These are phyloP conservation scores for Panicum virgatum DNA, from an alignment of 202 grass and related monocot species.

Conservation along the genomic window DNA sequence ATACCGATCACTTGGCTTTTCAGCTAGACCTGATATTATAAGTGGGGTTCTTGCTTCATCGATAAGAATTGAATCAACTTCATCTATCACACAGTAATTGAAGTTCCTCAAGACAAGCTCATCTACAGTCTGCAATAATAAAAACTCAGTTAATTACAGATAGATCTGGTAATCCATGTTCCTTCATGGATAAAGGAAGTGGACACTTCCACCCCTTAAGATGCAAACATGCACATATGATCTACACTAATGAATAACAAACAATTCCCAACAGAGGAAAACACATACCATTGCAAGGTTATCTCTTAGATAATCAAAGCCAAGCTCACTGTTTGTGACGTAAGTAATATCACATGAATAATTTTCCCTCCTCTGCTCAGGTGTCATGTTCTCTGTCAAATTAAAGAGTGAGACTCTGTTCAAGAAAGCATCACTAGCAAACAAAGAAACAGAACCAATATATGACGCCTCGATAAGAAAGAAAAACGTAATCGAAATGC, in stretches of 20 bases:
- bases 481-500: slow-evolving; percentile 13
- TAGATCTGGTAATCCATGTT: slow-evolving; percentile 4
- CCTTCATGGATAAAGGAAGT: slow-evolving; percentile 3
- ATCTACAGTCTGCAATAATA: slow-evolving; percentile 78
- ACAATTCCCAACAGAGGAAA: slow-evolving; percentile 12
- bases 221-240: slow-evolving; percentile 24
- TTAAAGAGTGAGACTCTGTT: slow-evolving; percentile 23
- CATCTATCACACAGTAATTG: slow-evolving; percentile 99
- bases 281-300: slow-evolving; percentile 90
- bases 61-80: slow-evolving; percentile 99
- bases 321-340: slow-evolving; percentile 99
- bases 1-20: slow-evolving; percentile 93
- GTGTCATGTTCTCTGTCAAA: slow-evolving; percentile 94
- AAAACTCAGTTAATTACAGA: slow-evolving; percentile 22
- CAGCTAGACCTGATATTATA: slow-evolving; percentile 93
- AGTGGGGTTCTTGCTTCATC: slow-evolving; percentile 98
- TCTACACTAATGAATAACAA: slow-evolving; percentile 14
- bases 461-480: background rate
- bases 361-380: slow-evolving; percentile 97
- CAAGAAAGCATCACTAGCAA: slow-evolving; percentile 40
- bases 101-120: slow-evolving; percentile 97
- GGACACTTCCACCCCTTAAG: background rate
- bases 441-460: slow-evolving; percentile 21
- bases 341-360: slow-evolving; percentile 96
- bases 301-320: slow-evolving; percentile 99